Evolutionary conservation across 257 asterid species (phyloP).

Genomic region (Avicennia marina): DNA sequence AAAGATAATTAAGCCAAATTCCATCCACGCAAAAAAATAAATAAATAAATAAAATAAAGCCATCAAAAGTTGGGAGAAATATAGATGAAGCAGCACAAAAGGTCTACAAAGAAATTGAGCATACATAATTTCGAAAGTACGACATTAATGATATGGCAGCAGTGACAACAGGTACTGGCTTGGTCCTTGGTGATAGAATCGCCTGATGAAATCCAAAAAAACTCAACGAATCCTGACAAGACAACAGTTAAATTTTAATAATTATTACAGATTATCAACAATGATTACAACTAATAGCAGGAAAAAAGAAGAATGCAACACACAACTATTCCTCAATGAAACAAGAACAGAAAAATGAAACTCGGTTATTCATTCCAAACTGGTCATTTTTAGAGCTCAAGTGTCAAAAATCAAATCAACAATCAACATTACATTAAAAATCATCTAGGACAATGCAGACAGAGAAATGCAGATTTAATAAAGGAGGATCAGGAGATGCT

Average conservation of each 20-base stretch:
- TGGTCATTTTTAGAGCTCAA: too few species aligned
- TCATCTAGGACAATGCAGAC: too few species aligned
- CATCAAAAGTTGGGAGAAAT: neutral
- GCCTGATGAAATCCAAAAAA: constrained; percentile 57
- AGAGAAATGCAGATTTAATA: too few species aligned
- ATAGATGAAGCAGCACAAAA: constrained; percentile 7
- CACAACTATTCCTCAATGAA: too few species aligned
- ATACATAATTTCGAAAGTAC: constrained; percentile 58
- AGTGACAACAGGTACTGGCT: constrained; percentile 71
- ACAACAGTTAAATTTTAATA: neutral
- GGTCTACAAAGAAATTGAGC: constrained; percentile 19
- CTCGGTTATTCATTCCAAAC: too few species aligned
- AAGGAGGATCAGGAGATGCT: too few species aligned
- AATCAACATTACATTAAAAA: too few species aligned
- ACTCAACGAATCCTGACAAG: constrained; percentile 53
- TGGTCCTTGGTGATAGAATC: constrained; percentile 53
- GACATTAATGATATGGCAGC: constrained; percentile 79
- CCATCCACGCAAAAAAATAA: neutral
- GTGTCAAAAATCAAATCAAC: too few species aligned
- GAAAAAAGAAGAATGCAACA: neutral
- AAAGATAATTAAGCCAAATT: neutral
- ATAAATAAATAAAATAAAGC: neutral
- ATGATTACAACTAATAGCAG: neutral
- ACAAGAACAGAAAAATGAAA: too few species aligned
- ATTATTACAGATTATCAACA: neutral